Percentiles rank a stretch among this genome's conserved stretches.
phyloP scores from a whole-genome alignment of 2,329 filamentous ascomycete genomes.

The Zelopaecilomyces penicillatus region DNA sequence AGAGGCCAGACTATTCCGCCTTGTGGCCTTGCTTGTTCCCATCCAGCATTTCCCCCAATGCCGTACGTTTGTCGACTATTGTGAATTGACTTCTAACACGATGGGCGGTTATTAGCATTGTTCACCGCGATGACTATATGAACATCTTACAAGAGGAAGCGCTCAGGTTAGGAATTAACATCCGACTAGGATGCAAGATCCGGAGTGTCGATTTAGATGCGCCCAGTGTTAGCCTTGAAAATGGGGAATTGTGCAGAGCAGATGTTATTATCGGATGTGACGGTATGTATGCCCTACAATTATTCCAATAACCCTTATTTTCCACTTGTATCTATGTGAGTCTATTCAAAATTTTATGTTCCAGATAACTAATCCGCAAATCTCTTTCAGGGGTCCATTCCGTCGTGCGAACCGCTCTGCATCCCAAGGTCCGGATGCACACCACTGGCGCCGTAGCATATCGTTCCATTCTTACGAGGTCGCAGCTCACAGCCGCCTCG shows the following conservation, averaged over 20 bases:
- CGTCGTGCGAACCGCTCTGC: conserved; percentile 6
- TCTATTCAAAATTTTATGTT: no score
- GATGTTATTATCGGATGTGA: conserved; percentile 11
- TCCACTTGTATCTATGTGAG: no score
- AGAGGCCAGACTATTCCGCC: no score
- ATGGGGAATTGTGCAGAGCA: conserved; percentile 5
- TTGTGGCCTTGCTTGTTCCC: no score
- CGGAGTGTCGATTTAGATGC: conserved; percentile 5
- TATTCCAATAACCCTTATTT: background rate
- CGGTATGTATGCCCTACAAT: conserved; percentile 1
- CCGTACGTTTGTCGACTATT: no score
- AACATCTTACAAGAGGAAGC: conserved; percentile 9
- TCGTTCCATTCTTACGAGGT: conserved; percentile 5
- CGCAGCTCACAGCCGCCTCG: conserved; percentile 3
- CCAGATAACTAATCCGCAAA: background rate
- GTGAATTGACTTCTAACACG: no score
- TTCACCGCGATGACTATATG: conserved; percentile 12
- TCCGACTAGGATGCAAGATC: conserved; percentile 7
- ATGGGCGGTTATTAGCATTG: conserved; percentile 1
- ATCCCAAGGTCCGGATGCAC: conserved; percentile 3
- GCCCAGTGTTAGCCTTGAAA: conserved; percentile 4
- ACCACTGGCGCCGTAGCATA: conserved; percentile 8
- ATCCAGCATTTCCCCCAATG: no score
- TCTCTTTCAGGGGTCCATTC: conserved; percentile 7
- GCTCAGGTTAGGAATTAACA: conserved; percentile 2